Percentiles rank a stretch among this genome's conserved stretches.
These are phyloP conservation scores for Kingdonia uniflora DNA, from an alignment of 164 flowering plant species.

Conservation along the genomic window DNA sequence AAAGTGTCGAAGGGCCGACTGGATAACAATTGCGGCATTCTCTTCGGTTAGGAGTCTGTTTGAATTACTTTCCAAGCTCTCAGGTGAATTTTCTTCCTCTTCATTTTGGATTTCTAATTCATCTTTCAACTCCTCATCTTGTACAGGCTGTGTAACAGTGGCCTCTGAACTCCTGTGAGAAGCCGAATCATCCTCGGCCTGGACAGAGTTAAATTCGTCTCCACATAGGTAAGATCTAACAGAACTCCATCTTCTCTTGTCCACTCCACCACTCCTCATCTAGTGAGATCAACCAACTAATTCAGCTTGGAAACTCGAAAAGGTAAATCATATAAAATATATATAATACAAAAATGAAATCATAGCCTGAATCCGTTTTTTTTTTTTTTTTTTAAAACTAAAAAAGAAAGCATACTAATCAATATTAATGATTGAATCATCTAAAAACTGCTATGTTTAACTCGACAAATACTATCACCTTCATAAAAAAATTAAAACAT, in stretches of 20 bases:
- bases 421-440: no score
- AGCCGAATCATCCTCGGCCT: conserved; percentile 64
- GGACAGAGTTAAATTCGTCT: conserved; percentile 54
- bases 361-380: no score
- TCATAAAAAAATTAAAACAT: no score
- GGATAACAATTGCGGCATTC: conserved; percentile 56
- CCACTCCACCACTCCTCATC: conserved; percentile 30
- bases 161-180: conserved; percentile 58
- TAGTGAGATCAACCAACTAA: conserved; percentile 11
- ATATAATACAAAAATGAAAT: no score
- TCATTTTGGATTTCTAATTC: conserved; percentile 11
- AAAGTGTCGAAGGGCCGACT: conserved; percentile 58
- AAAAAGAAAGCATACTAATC: no score
- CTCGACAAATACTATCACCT: no score
- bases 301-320: no score
- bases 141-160: conserved; percentile 42
- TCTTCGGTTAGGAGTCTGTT: conserved; percentile 21
- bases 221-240: conserved; percentile 72
- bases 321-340: no score
- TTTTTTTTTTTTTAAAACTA: no score
- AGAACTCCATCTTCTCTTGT: conserved; percentile 52
- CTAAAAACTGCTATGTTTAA: no score
- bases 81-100: conserved; percentile 21
- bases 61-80: neutral
- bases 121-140: conserved; percentile 17